Conservation (phyloP, 2,329 filamentous ascomycete genomes). For the Exophiala aquamarina region DNA sequence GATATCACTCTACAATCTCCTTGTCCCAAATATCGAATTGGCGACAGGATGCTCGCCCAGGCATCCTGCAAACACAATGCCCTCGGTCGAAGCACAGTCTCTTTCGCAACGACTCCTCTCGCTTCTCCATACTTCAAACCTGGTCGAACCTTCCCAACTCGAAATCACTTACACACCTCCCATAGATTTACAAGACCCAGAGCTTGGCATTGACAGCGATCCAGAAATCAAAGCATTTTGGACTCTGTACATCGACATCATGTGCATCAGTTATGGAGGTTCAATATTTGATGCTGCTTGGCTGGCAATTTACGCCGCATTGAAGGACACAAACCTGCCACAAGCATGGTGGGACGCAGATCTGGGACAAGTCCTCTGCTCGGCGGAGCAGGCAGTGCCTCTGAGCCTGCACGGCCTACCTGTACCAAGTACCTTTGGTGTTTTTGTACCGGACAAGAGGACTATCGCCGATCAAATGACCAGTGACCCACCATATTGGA, state of each 20-base stretch:
- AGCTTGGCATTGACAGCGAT: slow-evolving; percentile 45
- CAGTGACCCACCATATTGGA: slow-evolving; percentile 59
- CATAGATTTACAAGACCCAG: slow-evolving; percentile 18
- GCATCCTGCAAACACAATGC: slow-evolving; percentile 70
- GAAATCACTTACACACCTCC: slow-evolving; percentile 67
- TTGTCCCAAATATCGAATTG: slow-evolving; percentile 92
- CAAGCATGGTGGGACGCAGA: slow-evolving; percentile 81
- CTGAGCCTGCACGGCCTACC: slow-evolving; percentile 62
- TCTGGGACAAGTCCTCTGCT: slow-evolving; percentile 75
- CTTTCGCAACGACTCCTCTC: slow-evolving; percentile 78
- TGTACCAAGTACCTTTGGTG: slow-evolving; percentile 72
- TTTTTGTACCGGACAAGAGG: slow-evolving; percentile 68
- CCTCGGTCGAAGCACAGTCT: slow-evolving; percentile 76
- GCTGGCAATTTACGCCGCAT: slow-evolving; percentile 77
- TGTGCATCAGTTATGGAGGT: slow-evolving; percentile 82
- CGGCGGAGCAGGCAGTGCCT: slow-evolving; percentile 45
- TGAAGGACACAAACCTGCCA: slow-evolving; percentile 75
- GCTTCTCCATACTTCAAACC: slow-evolving; percentile 68
- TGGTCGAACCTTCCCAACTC: slow-evolving; percentile 68
- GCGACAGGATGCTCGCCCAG: slow-evolving; percentile 89
- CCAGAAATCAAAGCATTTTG: slow-evolving; percentile 78
- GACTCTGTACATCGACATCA: slow-evolving; percentile 92
- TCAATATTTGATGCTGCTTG: slow-evolving; percentile 82
- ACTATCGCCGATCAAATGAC: slow-evolving; percentile 37
- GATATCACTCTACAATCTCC: slow-evolving; percentile 56